Conservation (phyloP, 2,329 filamentous ascomycete genomes). For the Pseudodiploospora longispora region DNA sequence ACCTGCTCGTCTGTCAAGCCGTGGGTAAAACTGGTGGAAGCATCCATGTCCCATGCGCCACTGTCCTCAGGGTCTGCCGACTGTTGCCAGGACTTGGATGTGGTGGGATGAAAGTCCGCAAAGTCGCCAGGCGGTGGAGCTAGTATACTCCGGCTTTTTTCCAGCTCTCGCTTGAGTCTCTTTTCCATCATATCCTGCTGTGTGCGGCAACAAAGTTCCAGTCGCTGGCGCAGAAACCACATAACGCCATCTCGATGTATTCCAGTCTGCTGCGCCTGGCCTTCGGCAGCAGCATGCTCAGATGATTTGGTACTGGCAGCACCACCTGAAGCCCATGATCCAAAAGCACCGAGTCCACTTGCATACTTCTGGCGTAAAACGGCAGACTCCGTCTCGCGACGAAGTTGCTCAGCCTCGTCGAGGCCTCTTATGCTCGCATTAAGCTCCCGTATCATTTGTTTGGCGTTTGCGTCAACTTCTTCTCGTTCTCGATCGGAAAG, state of each 20-base stretch:
- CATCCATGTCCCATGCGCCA: background rate
- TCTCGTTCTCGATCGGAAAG: constrained; percentile 79
- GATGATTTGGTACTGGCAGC: constrained; percentile 39
- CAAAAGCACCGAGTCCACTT: constrained; percentile 54
- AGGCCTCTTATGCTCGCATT: constrained; percentile 73
- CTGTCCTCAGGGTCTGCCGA: background rate
- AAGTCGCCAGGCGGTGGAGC: constrained; percentile 24
- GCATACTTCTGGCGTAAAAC: constrained; percentile 65
- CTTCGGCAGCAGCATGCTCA: constrained; percentile 68
- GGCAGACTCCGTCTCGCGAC: constrained; percentile 65
- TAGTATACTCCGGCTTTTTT: constrained; percentile 80
- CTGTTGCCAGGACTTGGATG: constrained; percentile 6
- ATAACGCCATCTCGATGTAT: constrained; percentile 75
- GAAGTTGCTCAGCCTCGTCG: constrained; percentile 72
- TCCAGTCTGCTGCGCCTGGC: constrained; percentile 54
- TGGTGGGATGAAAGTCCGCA: constrained; percentile 20
- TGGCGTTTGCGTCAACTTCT: constrained; percentile 79
- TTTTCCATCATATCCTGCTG: constrained; percentile 94
- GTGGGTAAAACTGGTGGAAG: constrained; percentile 23
- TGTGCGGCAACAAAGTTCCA: constrained; percentile 68
- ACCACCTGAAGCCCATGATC: constrained; percentile 58
- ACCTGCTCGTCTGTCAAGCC: constrained; percentile 75
- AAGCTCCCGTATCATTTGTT: constrained; percentile 75
- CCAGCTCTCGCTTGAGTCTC: constrained; percentile 71
- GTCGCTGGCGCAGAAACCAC: constrained; percentile 67